A percentile compares a stretch with the other conserved stretches of the same genome.
Conservation (phyloP, 2,329 filamentous ascomycete genomes). For the Fonsecaea pugnacius region DNA sequence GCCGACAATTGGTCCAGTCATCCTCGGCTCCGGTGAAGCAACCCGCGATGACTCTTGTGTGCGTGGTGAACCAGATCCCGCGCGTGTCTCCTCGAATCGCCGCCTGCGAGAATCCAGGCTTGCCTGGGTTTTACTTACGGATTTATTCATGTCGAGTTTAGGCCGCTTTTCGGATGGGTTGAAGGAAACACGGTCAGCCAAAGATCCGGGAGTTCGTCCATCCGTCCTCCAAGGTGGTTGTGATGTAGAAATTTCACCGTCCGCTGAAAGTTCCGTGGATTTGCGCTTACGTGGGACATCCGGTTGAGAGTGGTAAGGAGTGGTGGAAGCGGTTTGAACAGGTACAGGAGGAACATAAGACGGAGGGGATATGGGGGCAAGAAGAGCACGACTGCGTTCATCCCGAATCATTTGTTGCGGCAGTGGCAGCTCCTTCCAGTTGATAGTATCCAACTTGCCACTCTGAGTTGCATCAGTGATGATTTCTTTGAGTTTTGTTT, state of each 20-base stretch:
- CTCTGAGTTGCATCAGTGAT: conserved; percentile 81
- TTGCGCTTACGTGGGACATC: conserved; percentile 75
- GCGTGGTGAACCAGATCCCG: conserved; percentile 47
- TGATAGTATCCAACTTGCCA: conserved; percentile 70
- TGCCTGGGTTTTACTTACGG: conserved; percentile 85
- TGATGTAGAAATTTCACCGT: conserved; percentile 53
- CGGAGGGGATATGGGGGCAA: conserved; percentile 34
- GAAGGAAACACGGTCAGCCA: conserved; percentile 78
- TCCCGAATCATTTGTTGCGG: conserved; percentile 81
- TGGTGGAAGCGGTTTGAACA: conserved; percentile 22
- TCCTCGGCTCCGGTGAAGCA: conserved; percentile 52
- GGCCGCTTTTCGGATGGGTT: conserved; percentile 54
- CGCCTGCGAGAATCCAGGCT: conserved; percentile 85
- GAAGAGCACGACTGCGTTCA: conserved; percentile 58
- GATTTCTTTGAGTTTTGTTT: conserved; percentile 79
- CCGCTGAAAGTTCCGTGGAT: conserved; percentile 66
- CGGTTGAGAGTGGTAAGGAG: conserved; percentile 37
- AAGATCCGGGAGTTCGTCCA: conserved; percentile 57
- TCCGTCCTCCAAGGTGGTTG: conserved; percentile 76
- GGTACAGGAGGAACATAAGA: conserved; percentile 34
- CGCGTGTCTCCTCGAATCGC: conserved; percentile 70
- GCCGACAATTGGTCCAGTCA: conserved; percentile 76
- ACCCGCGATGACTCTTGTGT: conserved; percentile 46
- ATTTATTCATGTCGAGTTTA: conserved; percentile 55
- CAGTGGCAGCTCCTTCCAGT: conserved; percentile 83